phyloP scores from a whole-genome alignment of 164 flowering plant species.

The Dillenia turbinata region DNA sequence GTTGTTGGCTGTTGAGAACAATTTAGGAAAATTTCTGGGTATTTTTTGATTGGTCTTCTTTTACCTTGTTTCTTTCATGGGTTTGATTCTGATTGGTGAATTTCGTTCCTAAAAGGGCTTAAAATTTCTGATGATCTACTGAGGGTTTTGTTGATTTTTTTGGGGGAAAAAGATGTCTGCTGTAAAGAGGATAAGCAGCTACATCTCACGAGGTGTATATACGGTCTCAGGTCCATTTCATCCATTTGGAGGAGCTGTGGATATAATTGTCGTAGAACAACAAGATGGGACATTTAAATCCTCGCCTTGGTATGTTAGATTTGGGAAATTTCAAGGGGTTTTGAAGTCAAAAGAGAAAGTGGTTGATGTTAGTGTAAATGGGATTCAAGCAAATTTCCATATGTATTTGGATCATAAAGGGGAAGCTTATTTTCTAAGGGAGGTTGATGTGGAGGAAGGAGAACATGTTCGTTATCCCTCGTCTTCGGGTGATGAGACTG shows the following conservation, averaged over 20 bases:
- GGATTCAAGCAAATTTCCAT: slow-evolving; percentile 58
- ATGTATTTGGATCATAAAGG: slow-evolving; percentile 91
- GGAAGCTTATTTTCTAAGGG: slow-evolving; percentile 79
- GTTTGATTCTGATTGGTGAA: not conserved
- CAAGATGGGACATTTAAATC: slow-evolving; percentile 90
- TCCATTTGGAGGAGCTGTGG: slow-evolving; percentile 98
- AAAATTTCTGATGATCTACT: not conserved
- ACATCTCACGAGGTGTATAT: slow-evolving; percentile 63
- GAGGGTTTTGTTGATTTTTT: not conserved
- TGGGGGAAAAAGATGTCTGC: slow-evolving; percentile 41
- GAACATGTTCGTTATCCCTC: slow-evolving; percentile 27
- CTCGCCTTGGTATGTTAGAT: slow-evolving; percentile 91
- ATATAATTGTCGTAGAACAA: slow-evolving; percentile 87
- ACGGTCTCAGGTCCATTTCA: slow-evolving; percentile 87
- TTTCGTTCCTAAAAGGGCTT: not conserved
- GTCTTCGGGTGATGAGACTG: slow-evolving; percentile 69
- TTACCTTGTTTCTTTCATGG: not conserved
- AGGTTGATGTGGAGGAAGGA: slow-evolving; percentile 54
- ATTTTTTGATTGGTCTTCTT: not conserved
- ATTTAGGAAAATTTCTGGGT: not conserved
- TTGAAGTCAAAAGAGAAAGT: slow-evolving; percentile 72
- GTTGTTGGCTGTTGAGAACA: not conserved
- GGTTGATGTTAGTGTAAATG: slow-evolving; percentile 72
- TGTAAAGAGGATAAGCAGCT: slow-evolving; percentile 67
- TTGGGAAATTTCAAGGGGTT: slow-evolving; percentile 97